Percentiles rank a stretch among this genome's conserved stretches.
Conservation (phyloP, 2,329 filamentous ascomycete species). For the Furcasterigmium sp. region DNA sequence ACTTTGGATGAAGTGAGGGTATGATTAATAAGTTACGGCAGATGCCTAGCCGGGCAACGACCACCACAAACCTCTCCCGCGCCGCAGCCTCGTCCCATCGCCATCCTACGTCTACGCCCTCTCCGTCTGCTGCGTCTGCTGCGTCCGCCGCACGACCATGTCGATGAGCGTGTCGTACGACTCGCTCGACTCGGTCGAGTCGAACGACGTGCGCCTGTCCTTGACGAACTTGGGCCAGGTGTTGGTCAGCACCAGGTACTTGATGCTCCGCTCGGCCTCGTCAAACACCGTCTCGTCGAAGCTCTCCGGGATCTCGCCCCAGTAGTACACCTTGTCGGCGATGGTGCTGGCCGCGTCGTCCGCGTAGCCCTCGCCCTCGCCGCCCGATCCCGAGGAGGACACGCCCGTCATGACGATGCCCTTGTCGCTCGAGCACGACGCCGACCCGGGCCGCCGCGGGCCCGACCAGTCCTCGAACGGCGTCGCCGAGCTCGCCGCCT, state of each 20-base stretch:
- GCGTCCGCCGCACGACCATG: conserved; percentile 1
- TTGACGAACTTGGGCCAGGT: conserved; percentile 58
- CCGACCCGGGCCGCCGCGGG: background rate
- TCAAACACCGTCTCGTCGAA: conserved; percentile 54
- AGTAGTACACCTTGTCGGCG: conserved; percentile 21
- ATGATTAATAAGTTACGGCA: no score
- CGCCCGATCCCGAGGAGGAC: background rate
- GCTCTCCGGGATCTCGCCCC: conserved; percentile 35
- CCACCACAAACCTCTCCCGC: background rate
- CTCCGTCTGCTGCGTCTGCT: background rate
- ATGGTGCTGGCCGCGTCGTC: background rate
- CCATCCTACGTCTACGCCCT: background rate
- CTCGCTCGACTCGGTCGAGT: conserved; percentile 7
- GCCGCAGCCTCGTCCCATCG: background rate
- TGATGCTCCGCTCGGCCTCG: conserved; percentile 53
- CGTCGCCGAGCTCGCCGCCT: conserved; percentile 9
- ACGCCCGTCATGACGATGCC: background rate
- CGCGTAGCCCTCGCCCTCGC: background rate
- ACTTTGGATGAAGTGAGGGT: no score
- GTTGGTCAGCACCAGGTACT: conserved; percentile 63
- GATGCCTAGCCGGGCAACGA: no score
- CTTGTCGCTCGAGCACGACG: conserved; percentile 2
- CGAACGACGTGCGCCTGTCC: conserved; percentile 9
- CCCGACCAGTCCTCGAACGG: conserved; percentile 12
- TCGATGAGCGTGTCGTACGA: conserved; percentile 4